Conservation (phyloP, 1,139 yeast genomes). For the Hansenula sp. region DNA sequence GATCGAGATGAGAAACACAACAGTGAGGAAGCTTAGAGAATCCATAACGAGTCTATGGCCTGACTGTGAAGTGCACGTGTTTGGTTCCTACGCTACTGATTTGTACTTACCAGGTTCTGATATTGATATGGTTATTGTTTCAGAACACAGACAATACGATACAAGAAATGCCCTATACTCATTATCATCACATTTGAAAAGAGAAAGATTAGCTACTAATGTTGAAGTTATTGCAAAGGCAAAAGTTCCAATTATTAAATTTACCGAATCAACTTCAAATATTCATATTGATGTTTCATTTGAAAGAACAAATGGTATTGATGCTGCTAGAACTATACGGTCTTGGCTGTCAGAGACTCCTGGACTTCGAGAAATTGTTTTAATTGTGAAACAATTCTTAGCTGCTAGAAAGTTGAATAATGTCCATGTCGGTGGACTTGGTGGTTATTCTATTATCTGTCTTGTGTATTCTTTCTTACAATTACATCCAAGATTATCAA, state of each 20-base stretch:
- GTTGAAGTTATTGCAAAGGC: conserved; percentile 91
- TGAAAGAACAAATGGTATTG: conserved; percentile 81
- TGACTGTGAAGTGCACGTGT: conserved; percentile 77
- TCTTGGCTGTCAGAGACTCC: conserved; percentile 72
- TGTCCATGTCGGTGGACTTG: conserved; percentile 95
- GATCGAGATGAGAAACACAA: conserved; percentile 61
- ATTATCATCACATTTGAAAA: conserved; percentile 66
- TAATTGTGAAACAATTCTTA: conserved; percentile 83
- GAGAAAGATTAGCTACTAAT: conserved; percentile 57
- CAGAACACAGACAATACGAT: conserved; percentile 62
- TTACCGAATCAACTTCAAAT: conserved; percentile 67
- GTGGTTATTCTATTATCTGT: conserved; percentile 91
- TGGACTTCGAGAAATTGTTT: conserved; percentile 79
- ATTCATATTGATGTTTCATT: conserved; percentile 90
- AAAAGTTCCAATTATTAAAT: conserved; percentile 92
- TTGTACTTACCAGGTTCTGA: conserved; percentile 93
- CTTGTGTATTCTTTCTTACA: conserved; percentile 77
- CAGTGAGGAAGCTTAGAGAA: conserved; percentile 56
- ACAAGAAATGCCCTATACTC: conserved; percentile 67
- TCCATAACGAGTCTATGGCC: conserved; percentile 69
- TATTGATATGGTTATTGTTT: conserved; percentile 87
- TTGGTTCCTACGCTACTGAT: conserved; percentile 96
- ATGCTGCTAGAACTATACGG: conserved; percentile 77
- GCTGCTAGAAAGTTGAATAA: conserved; percentile 76
- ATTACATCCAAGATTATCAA: conserved; percentile 73